Evolutionary conservation across 345 rosid species (phyloP).

Genomic region (Populus pruinosa): DNA sequence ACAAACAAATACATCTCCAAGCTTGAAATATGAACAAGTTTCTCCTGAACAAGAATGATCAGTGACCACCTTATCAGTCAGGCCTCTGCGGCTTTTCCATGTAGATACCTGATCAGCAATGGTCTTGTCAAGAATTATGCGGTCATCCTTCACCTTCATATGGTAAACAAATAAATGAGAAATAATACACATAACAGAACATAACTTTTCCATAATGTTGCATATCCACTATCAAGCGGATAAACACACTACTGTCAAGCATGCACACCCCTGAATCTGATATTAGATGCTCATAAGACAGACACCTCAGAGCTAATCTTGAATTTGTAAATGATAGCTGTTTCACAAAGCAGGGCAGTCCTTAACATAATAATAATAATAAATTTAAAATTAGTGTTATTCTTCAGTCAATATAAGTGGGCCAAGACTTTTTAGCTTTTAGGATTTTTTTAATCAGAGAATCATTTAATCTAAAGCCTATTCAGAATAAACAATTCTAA

Average conservation of each 20-base stretch:
- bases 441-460: too few species aligned
- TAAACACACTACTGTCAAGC: neutral
- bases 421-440: too few species aligned
- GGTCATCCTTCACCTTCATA: conserved; percentile 73
- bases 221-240: neutral
- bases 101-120: conserved; percentile 69
- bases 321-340: neutral
- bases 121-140: conserved; percentile 79
- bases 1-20: conserved; percentile 85
- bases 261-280: neutral
- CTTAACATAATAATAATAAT: too few species aligned
- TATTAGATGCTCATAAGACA: neutral
- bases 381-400: too few species aligned
- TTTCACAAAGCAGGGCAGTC: neutral
- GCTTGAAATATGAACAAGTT: conserved; percentile 74
- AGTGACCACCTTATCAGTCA: conserved; percentile 48
- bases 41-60: conserved; percentile 80
- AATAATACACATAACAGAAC: neutral
- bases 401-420: too few species aligned
- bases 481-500: too few species aligned
- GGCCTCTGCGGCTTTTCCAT: conserved; percentile 77
- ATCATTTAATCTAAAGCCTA: too few species aligned
- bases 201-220: neutral
- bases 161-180: conserved; percentile 3
- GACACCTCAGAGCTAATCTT: neutral